Evolutionary conservation across 1,284 basidiomycete species (phyloP), one percentile per base, ranked within the genome.

Genomic region (Rugiboletus extremiorientalis): DNA sequence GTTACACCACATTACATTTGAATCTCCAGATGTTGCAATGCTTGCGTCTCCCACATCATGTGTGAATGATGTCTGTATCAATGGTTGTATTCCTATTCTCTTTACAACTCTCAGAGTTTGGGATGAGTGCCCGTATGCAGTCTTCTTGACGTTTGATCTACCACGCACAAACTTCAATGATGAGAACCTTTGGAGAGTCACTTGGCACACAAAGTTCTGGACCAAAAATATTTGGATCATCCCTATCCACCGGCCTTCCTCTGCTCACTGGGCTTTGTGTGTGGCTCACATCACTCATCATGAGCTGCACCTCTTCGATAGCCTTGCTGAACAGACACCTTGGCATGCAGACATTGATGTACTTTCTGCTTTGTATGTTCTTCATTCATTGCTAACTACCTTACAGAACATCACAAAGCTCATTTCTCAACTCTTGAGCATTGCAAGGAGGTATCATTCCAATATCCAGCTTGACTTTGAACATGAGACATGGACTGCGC

Each of bases 41-140:
- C 52, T 65, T 0, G 38, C 25, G 0, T 58, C 56, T 30, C 27
- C 44, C 2, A 56, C 41, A 0, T 52, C 41, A 5, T 42, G 42
- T 3, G 10, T 65, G 25, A 65, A 63, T 8, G 51, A 64, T 12
- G 16, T 50, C 2, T 66, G 60, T 25, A 57, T 65, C 34, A 65
- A 65, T 9, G 47, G 54, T 11, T 62, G 56, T 31, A 56, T 59
- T 5, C 25, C 54, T 11, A 22, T 63, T 30, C 55, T 65, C 14
- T 54, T 56, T 27, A 22, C 43, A n/a, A 34, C 6, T 4, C 46
- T 61, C 4, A 0, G 30, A 5, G 18, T 33, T 27, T 15, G 18
- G 0, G 11, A 46, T 0, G 15, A 18, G 4, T 34, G 50, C 30
- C 25, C 4, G 3, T 63, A 23, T 52, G 52, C 40, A 0, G 25